A percentile compares a stretch with the other conserved stretches of the same genome.
These are phyloP conservation scores for Phytophthora lateralis DNA, from an alignment of 352 stramenopile genomes.

Conservation along the genomic window DNA sequence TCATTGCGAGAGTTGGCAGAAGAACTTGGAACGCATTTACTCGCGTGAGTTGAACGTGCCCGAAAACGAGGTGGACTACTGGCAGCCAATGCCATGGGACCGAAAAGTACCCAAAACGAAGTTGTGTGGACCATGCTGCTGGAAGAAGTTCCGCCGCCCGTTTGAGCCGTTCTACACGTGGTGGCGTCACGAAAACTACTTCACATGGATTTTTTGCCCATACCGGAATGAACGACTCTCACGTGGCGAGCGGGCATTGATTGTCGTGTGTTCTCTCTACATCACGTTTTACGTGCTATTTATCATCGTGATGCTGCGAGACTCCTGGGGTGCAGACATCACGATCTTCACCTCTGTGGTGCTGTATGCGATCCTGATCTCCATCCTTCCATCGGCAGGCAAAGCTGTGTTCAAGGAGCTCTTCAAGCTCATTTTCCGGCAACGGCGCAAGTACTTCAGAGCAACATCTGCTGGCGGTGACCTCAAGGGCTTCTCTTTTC, in stretches of 20 bases:
- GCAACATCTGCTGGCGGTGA: constrained; percentile 49
- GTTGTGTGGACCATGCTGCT: constrained; percentile 66
- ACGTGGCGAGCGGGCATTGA: constrained; percentile 62
- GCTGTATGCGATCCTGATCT: constrained; percentile 60
- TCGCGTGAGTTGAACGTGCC: constrained; percentile 53
- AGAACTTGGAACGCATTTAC: constrained; percentile 70
- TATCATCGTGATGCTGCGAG: constrained; percentile 63
- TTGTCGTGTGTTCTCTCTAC: constrained; percentile 73
- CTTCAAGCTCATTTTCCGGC: constrained; percentile 78
- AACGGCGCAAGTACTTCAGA: constrained; percentile 71
- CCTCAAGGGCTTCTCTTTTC: constrained; percentile 56
- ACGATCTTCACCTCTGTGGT: constrained; percentile 47
- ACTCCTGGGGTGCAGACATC: constrained; percentile 42
- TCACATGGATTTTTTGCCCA: constrained; percentile 76
- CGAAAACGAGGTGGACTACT: constrained; percentile 75
- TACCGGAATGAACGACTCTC: constrained; percentile 71
- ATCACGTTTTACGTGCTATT: constrained; percentile 81
- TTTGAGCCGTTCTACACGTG: constrained; percentile 78
- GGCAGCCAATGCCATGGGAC: constrained; percentile 72
- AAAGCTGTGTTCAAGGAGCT: constrained; percentile 79
- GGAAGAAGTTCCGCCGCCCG: constrained; percentile 62
- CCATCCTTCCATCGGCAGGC: constrained; percentile 56
- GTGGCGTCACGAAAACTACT: constrained; percentile 82
- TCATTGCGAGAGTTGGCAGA: constrained; percentile 62
- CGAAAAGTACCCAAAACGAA: constrained; percentile 73